These are phyloP conservation scores for Alnus rubra DNA, from an alignment of 306 rosid genomes.

Conservation along the genomic window DNA sequence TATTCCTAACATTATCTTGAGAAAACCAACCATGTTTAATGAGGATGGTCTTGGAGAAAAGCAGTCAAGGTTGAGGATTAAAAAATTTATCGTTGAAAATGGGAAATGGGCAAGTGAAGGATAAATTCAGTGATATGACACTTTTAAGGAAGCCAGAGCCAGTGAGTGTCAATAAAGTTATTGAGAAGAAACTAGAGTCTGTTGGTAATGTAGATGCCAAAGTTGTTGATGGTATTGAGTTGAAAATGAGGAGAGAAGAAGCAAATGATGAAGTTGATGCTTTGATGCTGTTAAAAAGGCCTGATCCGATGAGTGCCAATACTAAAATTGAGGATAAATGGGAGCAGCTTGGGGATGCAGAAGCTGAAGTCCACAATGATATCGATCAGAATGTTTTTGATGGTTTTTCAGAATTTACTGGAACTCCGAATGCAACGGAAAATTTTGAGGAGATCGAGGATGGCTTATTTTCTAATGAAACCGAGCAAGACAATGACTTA, in stretches of 20 bases:
- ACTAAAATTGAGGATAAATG: conserved; percentile 17
- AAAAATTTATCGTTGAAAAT: conserved; percentile 61
- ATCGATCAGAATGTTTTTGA: conserved; percentile 17
- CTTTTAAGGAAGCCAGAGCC: conserved; percentile 80
- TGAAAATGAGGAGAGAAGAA: conserved; percentile 40
- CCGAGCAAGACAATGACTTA: conserved; percentile 25
- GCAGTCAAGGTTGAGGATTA: conserved; percentile 57
- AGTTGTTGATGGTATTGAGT: conserved; percentile 31
- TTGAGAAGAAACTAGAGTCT: conserved; percentile 33
- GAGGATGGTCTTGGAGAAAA: conserved; percentile 48
- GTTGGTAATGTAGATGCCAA: conserved; percentile 30
- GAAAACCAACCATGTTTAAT: conserved; percentile 60
- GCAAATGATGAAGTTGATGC: conserved; percentile 25
- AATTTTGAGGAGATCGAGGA: conserved; percentile 26
- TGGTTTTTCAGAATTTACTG: conserved; percentile 14
- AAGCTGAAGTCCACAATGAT: conserved; percentile 28
- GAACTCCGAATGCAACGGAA: conserved; percentile 10
- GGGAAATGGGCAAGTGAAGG: conserved; percentile 48
- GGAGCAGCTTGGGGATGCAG: conserved; percentile 27
- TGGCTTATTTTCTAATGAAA: conserved; percentile 23
- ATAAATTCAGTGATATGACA: conserved; percentile 74
- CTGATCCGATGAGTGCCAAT: conserved; percentile 28
- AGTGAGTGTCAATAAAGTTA: conserved; percentile 26
- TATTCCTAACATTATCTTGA: conserved; percentile 78
- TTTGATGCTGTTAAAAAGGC: conserved; percentile 55